Base-by-base conservation (phyloP, 495 filamentous ascomycete species). In the Chaetomium fimeti region DNA sequence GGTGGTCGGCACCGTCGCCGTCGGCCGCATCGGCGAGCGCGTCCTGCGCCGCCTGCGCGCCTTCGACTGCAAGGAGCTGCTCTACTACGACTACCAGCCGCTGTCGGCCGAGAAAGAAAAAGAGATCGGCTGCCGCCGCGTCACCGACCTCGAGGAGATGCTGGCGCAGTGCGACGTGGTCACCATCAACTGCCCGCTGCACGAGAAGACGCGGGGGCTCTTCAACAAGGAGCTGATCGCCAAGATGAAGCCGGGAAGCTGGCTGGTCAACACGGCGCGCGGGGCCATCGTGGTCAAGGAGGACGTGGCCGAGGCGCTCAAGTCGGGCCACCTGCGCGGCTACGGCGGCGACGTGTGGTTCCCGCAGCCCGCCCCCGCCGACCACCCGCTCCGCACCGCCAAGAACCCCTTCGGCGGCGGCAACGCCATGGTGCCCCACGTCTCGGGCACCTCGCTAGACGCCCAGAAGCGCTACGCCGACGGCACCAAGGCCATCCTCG, bases 221-320 rank as follows among this genome's bases (percentile, higher is more conserved):
- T 98, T 98, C 84, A 97, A 97, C 86, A 98, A 98, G 89, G 91
- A 97, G n/a, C 85, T 98, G 66, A 96, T 98, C 72, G 84, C 89
- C 71, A 97, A 97, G 90, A 98, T 98, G 94, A 98, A 98, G 91
- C 88, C 88, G 74, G 92, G 91, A 68, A 88, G 91, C 52, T 98
- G 93, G 93, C 89, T 98, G 73, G 82, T 98, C 80, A 98, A 98
- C 87, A 98, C 94, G 28, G 94, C 94, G 59, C 94, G 94, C 77
- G 94, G 94, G 69, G 94, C 94, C 75, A 98, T 98, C 73, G 94
- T 98, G 64, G 94, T 97, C 76, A 98, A 98, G 87, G 93, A 98
- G 79, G 94, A 97, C 72, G 94, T 98, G 52, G 94, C 94, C 53
- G 93, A 91, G 57, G 94, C 94, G 29, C 85, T 98, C 74, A 91